These are phyloP conservation scores for Mucor saturninus DNA, from an alignment of 371 early-diverging fungal genomes.

Conservation along the genomic window DNA sequence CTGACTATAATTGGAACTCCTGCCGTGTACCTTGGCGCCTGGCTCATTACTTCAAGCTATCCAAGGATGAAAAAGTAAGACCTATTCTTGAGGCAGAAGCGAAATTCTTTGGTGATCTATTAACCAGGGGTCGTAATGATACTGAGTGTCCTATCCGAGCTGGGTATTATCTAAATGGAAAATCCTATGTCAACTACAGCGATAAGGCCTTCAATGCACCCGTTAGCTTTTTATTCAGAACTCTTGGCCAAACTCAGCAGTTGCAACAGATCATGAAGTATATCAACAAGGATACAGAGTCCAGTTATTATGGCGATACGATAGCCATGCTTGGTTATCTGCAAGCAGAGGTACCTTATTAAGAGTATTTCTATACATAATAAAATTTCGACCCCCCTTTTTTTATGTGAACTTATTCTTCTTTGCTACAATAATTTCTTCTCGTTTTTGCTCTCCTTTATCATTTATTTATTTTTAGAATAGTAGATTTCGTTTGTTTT, in stretches of 20 bases:
- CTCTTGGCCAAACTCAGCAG: slow-evolving; percentile 53
- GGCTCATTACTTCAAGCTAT: slow-evolving; percentile 60
- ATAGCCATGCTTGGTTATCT: slow-evolving; percentile 62
- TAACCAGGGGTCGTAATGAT: slow-evolving; percentile 28
- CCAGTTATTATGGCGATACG: slow-evolving; percentile 66
- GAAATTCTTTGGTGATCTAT: slow-evolving; percentile 58
- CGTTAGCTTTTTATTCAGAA: slow-evolving; percentile 61
- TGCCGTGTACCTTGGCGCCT: slow-evolving; percentile 65
- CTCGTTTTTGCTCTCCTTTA: neutral
- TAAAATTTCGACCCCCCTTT: neutral
- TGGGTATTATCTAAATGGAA: slow-evolving; percentile 61
- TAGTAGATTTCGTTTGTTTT: neutral
- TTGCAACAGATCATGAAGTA: slow-evolving; percentile 51
- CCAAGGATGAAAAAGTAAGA: slow-evolving; percentile 56
- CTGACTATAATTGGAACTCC: slow-evolving; percentile 59
- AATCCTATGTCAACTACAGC: slow-evolving; percentile 50
- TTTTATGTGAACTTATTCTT: slow-evolving; percentile 1
- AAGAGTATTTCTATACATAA: neutral
- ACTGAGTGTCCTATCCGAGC: slow-evolving; percentile 52
- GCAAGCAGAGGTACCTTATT: slow-evolving; percentile 50
- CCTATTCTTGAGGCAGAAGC: slow-evolving; percentile 54
- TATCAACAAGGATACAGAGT: slow-evolving; percentile 32
- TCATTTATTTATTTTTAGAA: neutral
- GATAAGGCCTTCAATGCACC: slow-evolving; percentile 68
- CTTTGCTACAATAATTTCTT: neutral